Conservation (phyloP, 139 green algal genomes). For the Chlamydomonas schloesseri region DNA sequence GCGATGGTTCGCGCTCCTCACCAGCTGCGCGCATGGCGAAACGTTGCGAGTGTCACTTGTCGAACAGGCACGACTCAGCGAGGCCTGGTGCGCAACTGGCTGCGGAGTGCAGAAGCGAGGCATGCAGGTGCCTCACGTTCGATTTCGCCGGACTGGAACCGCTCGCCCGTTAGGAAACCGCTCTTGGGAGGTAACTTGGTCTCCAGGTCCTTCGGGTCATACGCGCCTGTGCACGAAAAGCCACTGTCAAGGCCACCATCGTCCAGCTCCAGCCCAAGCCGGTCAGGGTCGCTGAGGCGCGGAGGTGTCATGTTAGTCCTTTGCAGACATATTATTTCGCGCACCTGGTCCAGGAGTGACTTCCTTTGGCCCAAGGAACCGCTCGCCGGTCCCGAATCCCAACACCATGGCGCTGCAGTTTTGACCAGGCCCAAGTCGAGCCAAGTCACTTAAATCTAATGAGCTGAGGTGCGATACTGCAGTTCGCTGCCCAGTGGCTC, state of each 20-base stretch:
- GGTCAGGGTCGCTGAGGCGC: too few relatives aligned
- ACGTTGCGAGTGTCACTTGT: neutral
- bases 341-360: conserved; percentile 45
- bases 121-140: neutral
- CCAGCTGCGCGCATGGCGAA: neutral
- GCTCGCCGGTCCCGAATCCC: conserved; percentile 23
- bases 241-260: neutral
- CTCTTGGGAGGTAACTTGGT: conserved; percentile 61
- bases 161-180: conserved; percentile 54
- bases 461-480: too few relatives aligned
- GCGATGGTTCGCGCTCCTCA: conserved; percentile 48
- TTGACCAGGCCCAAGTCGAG: neutral
- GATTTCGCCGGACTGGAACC: conserved; percentile 49
- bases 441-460: too few relatives aligned
- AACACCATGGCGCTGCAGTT: conserved; percentile 18
- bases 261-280: too few relatives aligned
- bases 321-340: neutral
- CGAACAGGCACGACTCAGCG: neutral
- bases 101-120: neutral
- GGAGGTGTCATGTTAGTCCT: neutral
- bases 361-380: conserved; percentile 37
- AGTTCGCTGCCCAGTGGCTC: too few relatives aligned
- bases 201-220: conserved; percentile 59
- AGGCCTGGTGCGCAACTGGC: too few relatives aligned
- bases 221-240: conserved; percentile 45